A percentile compares a stretch with the other conserved stretches of the same genome.
phyloP scores from a whole-genome alignment of 2,329 filamentous ascomycete species.

The Spiromastix sp. region DNA sequence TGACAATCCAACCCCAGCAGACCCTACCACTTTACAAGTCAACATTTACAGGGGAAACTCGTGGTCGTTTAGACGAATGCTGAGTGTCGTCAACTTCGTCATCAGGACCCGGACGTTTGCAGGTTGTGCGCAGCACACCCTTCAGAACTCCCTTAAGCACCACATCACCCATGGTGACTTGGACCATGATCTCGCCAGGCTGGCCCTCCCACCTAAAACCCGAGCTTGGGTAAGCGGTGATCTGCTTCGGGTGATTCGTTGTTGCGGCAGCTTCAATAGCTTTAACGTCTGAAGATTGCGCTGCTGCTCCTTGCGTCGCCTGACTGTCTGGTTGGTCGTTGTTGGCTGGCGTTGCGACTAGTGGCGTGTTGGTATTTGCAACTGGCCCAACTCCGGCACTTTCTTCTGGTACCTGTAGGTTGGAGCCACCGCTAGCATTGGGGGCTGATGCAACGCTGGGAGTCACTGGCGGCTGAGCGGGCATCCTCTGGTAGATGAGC shows the following conservation, averaged over 20 bases:
- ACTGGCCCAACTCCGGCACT: neutral
- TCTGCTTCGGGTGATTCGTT: neutral
- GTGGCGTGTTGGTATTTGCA: neutral
- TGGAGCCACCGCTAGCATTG: neutral
- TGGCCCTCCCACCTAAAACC: slow-evolving; percentile 7
- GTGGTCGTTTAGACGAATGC: neutral
- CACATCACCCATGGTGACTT: slow-evolving; percentile 9
- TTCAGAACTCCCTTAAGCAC: slow-evolving; percentile 7
- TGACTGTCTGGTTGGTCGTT: neutral
- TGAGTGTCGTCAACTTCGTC: neutral
- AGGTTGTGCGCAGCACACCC: slow-evolving; percentile 6
- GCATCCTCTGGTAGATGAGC: neutral
- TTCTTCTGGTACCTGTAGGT: neutral
- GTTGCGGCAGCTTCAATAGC: neutral
- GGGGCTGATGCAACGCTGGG: neutral
- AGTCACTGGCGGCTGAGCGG: neutral
- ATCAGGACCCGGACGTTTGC: neutral
- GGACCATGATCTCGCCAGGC: slow-evolving; percentile 8
- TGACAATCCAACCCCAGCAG: too few species aligned
- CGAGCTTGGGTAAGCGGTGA: neutral
- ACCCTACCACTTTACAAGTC: too few species aligned
- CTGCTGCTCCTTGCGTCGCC: neutral
- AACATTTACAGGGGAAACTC: too few species aligned
- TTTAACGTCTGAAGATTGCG: neutral
- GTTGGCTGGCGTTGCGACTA: neutral